Percentiles rank a stretch among this genome's conserved stretches.
phyloP scores from a whole-genome alignment of 2,329 filamentous ascomycete species.

The Ophiostoma sp. region DNA sequence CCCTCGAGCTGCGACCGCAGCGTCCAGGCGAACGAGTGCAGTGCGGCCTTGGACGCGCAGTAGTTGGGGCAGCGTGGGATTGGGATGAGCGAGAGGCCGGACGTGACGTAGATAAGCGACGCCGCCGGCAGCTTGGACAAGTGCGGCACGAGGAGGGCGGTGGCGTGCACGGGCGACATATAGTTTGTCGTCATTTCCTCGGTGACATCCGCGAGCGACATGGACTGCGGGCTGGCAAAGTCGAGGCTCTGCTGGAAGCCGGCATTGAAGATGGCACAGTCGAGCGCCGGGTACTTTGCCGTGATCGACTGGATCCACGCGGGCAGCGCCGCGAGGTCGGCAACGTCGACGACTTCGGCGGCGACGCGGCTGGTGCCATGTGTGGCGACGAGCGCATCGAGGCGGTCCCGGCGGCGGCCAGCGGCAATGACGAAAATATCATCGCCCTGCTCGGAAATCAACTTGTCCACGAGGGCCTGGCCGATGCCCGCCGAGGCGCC shows the following conservation, averaged over 20 bases:
- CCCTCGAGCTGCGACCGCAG: constrained; percentile 33
- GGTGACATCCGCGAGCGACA: constrained; percentile 36
- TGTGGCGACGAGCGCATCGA: constrained; percentile 44
- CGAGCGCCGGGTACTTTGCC: constrained; percentile 44
- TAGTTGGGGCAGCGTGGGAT: constrained; percentile 45
- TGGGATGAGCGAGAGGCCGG: constrained; percentile 43
- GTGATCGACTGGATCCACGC: constrained; percentile 40
- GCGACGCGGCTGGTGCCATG: constrained; percentile 41
- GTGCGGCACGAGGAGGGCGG: constrained; percentile 29
- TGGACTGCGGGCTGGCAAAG: constrained; percentile 40
- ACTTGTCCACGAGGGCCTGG: constrained; percentile 40
- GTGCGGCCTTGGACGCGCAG: constrained; percentile 49
- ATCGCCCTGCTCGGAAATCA: constrained; percentile 39
- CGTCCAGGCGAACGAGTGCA: constrained; percentile 38
- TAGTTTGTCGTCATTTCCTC: constrained; percentile 27
- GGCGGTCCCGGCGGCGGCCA: constrained; percentile 45
- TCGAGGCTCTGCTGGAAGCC: constrained; percentile 48
- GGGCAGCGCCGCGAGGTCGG: constrained; percentile 39
- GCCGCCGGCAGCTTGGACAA: constrained; percentile 35
- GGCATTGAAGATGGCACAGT: constrained; percentile 54
- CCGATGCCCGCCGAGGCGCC: constrained; percentile 54
- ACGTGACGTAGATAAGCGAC: constrained; percentile 29
- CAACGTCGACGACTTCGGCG: constrained; percentile 44
- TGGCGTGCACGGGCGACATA: constrained; percentile 29
- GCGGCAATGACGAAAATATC: constrained; percentile 49